Evolutionary conservation across 768 basidiomycete species (phyloP).

Genomic region (Cyathus striatus): DNA sequence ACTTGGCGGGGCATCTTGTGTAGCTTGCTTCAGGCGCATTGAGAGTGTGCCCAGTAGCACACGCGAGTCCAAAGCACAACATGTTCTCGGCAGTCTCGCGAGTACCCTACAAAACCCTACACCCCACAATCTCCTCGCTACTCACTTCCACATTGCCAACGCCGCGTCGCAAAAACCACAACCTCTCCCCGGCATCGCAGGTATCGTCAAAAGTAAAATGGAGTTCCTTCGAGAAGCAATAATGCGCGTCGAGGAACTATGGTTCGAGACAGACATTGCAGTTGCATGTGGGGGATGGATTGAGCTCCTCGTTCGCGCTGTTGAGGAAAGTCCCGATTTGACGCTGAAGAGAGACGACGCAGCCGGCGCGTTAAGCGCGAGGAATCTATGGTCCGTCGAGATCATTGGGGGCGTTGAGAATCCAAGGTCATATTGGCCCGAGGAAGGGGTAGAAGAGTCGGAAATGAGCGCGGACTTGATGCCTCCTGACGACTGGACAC

Average conservation of each 20-base stretch:
- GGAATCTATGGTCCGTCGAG: conserved; percentile 38
- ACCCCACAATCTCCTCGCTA: conserved; percentile 43
- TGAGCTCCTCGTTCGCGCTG: conserved; percentile 44
- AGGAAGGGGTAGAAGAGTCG: conserved; percentile 20
- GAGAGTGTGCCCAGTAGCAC: conserved; percentile 26
- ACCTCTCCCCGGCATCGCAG: conserved; percentile 41
- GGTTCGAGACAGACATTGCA: conserved; percentile 44
- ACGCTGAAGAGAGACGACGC: conserved; percentile 30
- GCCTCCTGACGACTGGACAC: conserved; percentile 36
- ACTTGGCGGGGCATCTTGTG: conserved; percentile 63
- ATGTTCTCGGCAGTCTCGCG: conserved; percentile 8
- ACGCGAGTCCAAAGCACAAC: conserved; percentile 32
- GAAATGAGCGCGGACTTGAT: conserved; percentile 33
- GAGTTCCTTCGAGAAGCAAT: conserved; percentile 44
- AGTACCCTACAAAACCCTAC: conserved; percentile 14
- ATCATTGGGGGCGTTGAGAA: conserved; percentile 31
- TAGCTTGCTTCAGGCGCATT: conserved; percentile 54
- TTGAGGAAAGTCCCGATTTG: conserved; percentile 36
- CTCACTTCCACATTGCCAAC: conserved; percentile 49
- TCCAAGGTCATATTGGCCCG: conserved; percentile 21
- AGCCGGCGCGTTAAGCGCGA: conserved; percentile 19
- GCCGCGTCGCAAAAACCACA: conserved; percentile 36
- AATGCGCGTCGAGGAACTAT: conserved; percentile 45
- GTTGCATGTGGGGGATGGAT: conserved; percentile 56
- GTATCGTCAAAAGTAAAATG: conserved; percentile 47